Evolutionary conservation across 441 rosid genomes (phyloP).

Genomic region (Erodium texanum): DNA sequence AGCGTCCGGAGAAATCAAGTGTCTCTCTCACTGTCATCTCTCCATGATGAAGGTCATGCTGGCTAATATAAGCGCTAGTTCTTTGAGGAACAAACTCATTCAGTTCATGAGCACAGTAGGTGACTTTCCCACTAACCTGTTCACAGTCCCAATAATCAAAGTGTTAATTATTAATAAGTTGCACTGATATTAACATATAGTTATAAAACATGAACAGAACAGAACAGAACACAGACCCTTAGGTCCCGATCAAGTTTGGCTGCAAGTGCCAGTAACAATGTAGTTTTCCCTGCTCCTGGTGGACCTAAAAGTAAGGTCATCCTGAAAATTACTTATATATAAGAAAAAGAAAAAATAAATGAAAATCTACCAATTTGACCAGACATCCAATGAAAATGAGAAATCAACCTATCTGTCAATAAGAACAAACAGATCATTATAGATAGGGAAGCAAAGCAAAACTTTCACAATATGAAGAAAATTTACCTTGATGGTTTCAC

Average conservation of each 20-base stretch:
- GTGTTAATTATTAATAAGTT: background rate
- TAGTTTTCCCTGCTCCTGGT: constrained; percentile 82
- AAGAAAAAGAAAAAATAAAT: too few relatives aligned
- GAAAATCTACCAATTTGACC: too few relatives aligned
- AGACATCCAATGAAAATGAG: too few relatives aligned
- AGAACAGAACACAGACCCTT: constrained; percentile 37
- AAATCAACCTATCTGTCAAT: too few relatives aligned
- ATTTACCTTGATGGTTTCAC: too few relatives aligned
- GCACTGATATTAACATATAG: background rate
- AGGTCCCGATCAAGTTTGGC: constrained; percentile 57
- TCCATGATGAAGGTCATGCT: constrained; percentile 59
- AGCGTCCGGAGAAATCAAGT: constrained; percentile 61
- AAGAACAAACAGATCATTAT: background rate
- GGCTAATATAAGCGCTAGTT: constrained; percentile 59
- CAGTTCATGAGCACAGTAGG: constrained; percentile 53
- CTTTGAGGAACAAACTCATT: constrained; percentile 53
- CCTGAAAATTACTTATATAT: constrained; percentile 44
- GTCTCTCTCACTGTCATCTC: constrained; percentile 66
- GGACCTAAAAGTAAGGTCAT: constrained; percentile 83
- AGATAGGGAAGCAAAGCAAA: too few relatives aligned
- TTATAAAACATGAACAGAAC: background rate
- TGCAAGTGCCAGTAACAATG: constrained; percentile 62
- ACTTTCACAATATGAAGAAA: too few relatives aligned
- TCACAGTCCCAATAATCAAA: background rate
- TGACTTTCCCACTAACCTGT: constrained; percentile 55